Base-by-base conservation (phyloP, 495 filamentous ascomycete species). In the Melanomma pulvis-pyrius region DNA sequence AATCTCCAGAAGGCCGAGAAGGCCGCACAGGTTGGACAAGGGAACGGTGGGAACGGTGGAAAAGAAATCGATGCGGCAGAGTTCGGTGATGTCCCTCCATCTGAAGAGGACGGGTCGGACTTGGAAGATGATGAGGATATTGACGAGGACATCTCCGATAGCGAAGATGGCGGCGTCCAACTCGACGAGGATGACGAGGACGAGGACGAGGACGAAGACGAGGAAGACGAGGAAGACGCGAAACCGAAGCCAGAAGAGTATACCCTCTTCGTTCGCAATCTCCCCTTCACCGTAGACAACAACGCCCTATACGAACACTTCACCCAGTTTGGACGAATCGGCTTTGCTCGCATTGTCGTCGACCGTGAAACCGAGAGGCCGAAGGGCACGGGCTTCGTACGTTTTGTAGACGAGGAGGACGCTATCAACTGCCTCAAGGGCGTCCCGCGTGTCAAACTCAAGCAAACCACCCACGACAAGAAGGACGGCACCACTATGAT, bases 301-400 rank as follows among this genome's bases (percentile, higher is more conserved):
- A 86, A 91, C 58, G 78, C 82, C 22, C 84, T 99, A 21, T 87
- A 90, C 67, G 83, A 88, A 29, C 92, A 96, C 71, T 99, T 99
- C 71, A 75, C 78, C 11, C 81, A 86, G 67, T 99, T 99, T 68
- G 94, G 94, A 44, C 81, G 82, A 1, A 79, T 98, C 53, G 83
- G 92, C 24, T 99, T 97, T 74, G 93, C 92, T 22, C 83, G 96
- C 39, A 85, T 96, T 26, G 96, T 99, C 28, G 80, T 93, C 61
- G 94, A 99, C 73, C 84, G 79, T 26, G 85, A 87, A 25, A 96
- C 91, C 2, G 91, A 91, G 65, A 86, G 90, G 15, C 91, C 94
- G 1, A 90, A 89, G 39, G 94, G 94, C 28, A 97, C 94, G 3
- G 94, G 90, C 2, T 99, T 99, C 73, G 92, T 96, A 19, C 94